Evolutionary conservation across 2,329 filamentous ascomycete species (phyloP), one percentile per base, ranked within the genome.

Genomic region (Myriosclerotinia scirpicola): DNA sequence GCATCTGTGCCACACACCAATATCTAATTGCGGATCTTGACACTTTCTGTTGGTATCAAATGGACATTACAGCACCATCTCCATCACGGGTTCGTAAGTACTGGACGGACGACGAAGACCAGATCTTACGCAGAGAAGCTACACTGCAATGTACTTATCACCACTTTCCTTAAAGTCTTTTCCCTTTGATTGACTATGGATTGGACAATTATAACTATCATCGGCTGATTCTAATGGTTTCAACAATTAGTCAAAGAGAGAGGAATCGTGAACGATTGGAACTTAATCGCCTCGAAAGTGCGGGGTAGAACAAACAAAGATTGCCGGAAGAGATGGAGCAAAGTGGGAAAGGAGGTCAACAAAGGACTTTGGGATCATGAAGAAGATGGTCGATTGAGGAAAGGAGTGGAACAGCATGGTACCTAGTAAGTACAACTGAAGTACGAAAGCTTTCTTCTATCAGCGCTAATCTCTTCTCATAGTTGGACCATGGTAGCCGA

Each of bases 311-410:
- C 58, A 38, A 61, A 61, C 38, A 61, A 61, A 22, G 58, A 61
- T 38, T 61, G 58, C 44, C 58, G 58, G 44, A 61, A 61, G 44
- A 61, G 58, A 61, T 61, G 58, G 58, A 61, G 58, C 5, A 61
- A 61, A 50, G 58, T 61, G n/a, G 58, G 58, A 61, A 61, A 61
- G 14, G 58, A 61, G 9, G 58, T 61, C 44, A 61, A 61, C 44
- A 61, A 61, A 61, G 58, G 58, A 61, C 58, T 61, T 2, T 61
- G 58, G 58, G 58, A 61, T 40, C 58, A 52, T 61, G 44, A 61
- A 50, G 58, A 61, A 50, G 58, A 61, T n/a, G 34, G 38, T 26
- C 58, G 58, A 38, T 22, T 61, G 4, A 61, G 58, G 22, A 50
- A 26, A 14, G 58, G 58, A 12, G 58, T 61, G 15, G 58, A 61